Base-by-base conservation (phyloP, 176 grass and related monocot genomes). In the Puccinellia tenuiflora region DNA sequence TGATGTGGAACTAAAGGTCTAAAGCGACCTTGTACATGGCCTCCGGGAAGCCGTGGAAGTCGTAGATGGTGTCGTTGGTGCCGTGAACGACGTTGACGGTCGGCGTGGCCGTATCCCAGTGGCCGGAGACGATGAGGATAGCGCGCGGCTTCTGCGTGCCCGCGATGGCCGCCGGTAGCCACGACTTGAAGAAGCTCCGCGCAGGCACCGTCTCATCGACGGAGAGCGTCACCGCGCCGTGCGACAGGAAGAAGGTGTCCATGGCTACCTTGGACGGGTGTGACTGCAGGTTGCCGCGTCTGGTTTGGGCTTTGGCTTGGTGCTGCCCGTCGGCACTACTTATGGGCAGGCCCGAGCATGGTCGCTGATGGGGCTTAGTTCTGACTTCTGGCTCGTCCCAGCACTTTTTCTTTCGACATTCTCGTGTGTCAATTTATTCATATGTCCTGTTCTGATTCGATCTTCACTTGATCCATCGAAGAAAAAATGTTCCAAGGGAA, bases 171-270 rank as follows among this genome's bases (percentile, higher is more conserved):
- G 78, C 78, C 37, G 88, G 85, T 1, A 79, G 37, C 96, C 92
- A 98, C 50, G 96, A 98, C 83, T 75, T 51, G 64, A 95, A 56
- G 85, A 95, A 98, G 57, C 25, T 67, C 25, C 85, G 88, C 76
- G 90, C 96, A n/a, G 89, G 87, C 26, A 98, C 11, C 20, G 65
- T 45, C 0, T 98, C 96, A 83, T 95, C 92, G 73, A 90, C 87
- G 50, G 91, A 57, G 10, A 98, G 73, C 56, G 61, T 88, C n/a
- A 91, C 88, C 55, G 96, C 88, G 15, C 96, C 92, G 68, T 95
- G 96, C 10, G 92, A 98, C 1, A 98, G 14, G 88, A 87, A 98
- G 90, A 93, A 95, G 24, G 92, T 98, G 52, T 94, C 89, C 92
- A 94, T 94, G 37, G 50, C 45, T 10, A 7, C 0, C 39, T 10